Evolutionary conservation across 371 early-diverging fungal species (phyloP).

Genomic region (Mucor irregularis): DNA sequence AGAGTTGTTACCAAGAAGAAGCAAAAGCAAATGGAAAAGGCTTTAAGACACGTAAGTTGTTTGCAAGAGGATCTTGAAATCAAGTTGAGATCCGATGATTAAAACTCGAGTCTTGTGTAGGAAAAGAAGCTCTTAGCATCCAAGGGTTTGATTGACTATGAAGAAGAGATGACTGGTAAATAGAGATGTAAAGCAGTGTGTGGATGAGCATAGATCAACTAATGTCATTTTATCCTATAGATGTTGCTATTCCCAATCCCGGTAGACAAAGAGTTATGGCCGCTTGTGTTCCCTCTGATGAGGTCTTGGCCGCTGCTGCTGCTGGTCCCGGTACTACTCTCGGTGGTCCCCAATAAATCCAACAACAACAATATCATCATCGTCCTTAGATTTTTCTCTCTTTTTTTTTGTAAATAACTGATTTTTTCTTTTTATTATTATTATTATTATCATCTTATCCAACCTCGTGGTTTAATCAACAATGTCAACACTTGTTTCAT

Average conservation of each 20-base stretch:
- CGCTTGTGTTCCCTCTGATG: conserved; percentile 34
- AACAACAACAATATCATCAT: too few species aligned
- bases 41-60: conserved; percentile 36
- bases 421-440: too few species aligned
- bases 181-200: not conserved
- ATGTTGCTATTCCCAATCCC: conserved; percentile 28
- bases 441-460: conserved; percentile 66
- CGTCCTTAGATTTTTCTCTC: too few species aligned
- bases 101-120: too few species aligned
- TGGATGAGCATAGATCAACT: too few species aligned
- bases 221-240: conserved; percentile 8
- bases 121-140: conserved; percentile 35
- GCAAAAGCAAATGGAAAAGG: conserved; percentile 42
- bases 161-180: conserved; percentile 51
- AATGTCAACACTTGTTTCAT: conserved; percentile 97
- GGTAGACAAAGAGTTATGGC: conserved; percentile 35
- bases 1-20: conserved; percentile 46
- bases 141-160: conserved; percentile 39
- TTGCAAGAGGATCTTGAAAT: not conserved
- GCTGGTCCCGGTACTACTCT: conserved; percentile 50
- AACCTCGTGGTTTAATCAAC: conserved; percentile 92
- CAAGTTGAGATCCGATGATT: too few species aligned
- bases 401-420: not conserved
- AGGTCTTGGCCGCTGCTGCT: conserved; percentile 47
- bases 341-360: conserved; percentile 34